These are phyloP conservation scores for Alternaria triticina DNA, from an alignment of 2,329 filamentous ascomycete species.

Conservation along the genomic window DNA sequence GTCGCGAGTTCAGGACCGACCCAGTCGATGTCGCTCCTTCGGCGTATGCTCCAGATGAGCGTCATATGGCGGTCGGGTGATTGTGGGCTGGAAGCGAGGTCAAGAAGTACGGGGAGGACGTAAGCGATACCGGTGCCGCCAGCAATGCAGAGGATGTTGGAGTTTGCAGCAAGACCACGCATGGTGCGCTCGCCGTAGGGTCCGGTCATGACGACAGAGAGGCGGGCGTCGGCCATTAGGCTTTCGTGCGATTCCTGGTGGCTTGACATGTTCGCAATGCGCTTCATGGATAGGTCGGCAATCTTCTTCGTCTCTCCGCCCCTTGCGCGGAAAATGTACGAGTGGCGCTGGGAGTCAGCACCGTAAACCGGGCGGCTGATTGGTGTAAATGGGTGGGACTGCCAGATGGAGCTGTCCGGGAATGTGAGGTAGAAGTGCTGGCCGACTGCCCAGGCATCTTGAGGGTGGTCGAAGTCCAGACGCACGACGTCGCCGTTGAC, in stretches of 20 bases:
- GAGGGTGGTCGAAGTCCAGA: constrained; percentile 68
- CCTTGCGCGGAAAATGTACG: constrained; percentile 46
- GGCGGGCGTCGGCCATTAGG: constrained; percentile 31
- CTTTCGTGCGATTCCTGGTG: constrained; percentile 30
- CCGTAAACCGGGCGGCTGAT: constrained; percentile 35
- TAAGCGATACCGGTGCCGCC: constrained; percentile 49
- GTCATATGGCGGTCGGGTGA: constrained; percentile 34
- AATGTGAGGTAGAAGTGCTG: constrained; percentile 78
- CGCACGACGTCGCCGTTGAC: constrained; percentile 62
- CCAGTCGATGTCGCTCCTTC: constrained; percentile 43
- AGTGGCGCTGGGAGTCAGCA: constrained; percentile 34
- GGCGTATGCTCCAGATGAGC: constrained; percentile 46
- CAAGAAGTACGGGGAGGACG: constrained; percentile 44
- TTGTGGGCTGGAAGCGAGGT: constrained; percentile 33
- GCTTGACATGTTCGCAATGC: constrained; percentile 24
- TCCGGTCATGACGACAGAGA: constrained; percentile 43
- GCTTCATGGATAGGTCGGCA: constrained; percentile 38
- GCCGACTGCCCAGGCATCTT: constrained; percentile 68
- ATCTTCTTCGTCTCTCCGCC: constrained; percentile 44
- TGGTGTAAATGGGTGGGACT: constrained; percentile 71
- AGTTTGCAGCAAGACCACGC: constrained; percentile 23
- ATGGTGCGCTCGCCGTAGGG: constrained; percentile 44
- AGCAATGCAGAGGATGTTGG: constrained; percentile 46
- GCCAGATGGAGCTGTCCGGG: constrained; percentile 70
- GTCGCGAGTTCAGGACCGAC: constrained; percentile 43